Evolutionary conservation across 2,329 filamentous ascomycete genomes (phyloP).

Genomic region (Stromatinia cepivora): DNA sequence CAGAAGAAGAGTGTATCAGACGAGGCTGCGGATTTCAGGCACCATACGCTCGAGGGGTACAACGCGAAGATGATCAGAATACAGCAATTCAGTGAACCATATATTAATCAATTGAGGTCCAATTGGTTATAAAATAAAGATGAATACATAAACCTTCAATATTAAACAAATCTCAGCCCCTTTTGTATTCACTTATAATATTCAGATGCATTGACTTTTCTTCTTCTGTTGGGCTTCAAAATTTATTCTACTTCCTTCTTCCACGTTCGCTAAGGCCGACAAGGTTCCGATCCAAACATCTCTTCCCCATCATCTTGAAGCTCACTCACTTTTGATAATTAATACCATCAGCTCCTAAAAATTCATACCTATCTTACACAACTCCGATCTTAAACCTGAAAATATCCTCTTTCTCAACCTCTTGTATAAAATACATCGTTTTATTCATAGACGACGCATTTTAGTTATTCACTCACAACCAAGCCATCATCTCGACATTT

Average conservation of each 20-base stretch:
- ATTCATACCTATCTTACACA: neutral
- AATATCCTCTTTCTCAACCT: neutral
- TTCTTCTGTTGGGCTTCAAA: neutral
- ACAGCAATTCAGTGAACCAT: neutral
- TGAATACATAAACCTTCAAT: neutral
- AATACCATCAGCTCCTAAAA: neutral
- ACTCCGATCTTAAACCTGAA: neutral
- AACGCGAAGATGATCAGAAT: neutral
- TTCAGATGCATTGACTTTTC: neutral
- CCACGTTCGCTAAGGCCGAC: constrained; percentile 25
- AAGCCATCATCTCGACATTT: constrained; percentile 5
- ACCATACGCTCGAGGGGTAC: neutral
- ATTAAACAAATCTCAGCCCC: neutral
- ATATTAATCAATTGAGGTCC: neutral
- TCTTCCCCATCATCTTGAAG: constrained; percentile 12
- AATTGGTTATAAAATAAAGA: neutral
- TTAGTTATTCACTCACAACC: neutral
- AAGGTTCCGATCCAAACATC: constrained; percentile 21
- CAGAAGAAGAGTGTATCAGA: neutral
- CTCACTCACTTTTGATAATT: constrained; percentile 14
- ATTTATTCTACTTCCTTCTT: constrained; percentile 22
- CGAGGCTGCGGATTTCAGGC: constrained; percentile 14
- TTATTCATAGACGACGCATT: neutral
- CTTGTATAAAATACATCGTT: neutral
- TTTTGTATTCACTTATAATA: neutral